Evolutionary conservation across 345 rosid genomes (phyloP).

Genomic region (Murraya paniculata): DNA sequence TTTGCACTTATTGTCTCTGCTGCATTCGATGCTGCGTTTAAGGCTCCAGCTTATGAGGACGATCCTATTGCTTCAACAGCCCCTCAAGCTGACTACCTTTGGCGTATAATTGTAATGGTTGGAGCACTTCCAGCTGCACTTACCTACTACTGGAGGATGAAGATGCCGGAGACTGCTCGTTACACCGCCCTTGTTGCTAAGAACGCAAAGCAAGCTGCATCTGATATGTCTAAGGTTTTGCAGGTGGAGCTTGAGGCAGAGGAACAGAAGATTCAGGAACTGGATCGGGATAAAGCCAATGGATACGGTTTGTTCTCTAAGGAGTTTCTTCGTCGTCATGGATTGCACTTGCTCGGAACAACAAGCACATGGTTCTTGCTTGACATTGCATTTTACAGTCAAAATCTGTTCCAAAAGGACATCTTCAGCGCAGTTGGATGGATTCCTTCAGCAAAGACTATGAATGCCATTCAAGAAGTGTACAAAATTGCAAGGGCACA

Average conservation of each 20-base stretch:
- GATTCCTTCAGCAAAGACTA: slow-evolving; percentile 70
- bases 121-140: slow-evolving; percentile 81
- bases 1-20: slow-evolving; percentile 57
- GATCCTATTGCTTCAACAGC: slow-evolving; percentile 51
- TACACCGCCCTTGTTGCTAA: slow-evolving; percentile 88
- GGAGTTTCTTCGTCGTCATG: slow-evolving; percentile 58
- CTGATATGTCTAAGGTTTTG: slow-evolving; percentile 81
- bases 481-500: slow-evolving; percentile 76
- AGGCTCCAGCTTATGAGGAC: slow-evolving; percentile 46
- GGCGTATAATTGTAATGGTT: slow-evolving; percentile 78
- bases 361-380: slow-evolving; percentile 82
- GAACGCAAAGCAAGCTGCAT: slow-evolving; percentile 64
- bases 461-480: slow-evolving; percentile 81
- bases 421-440: slow-evolving; percentile 83
- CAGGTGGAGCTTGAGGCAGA: slow-evolving; percentile 67
- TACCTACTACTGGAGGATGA: slow-evolving; percentile 79
- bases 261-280: slow-evolving; percentile 33
- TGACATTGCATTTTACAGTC: slow-evolving; percentile 84
- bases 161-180: slow-evolving; percentile 92
- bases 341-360: slow-evolving; percentile 84
- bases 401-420: slow-evolving; percentile 82
- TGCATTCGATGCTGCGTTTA: slow-evolving; percentile 48
- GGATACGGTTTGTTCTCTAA: slow-evolving; percentile 62
- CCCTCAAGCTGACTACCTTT: slow-evolving; percentile 70
- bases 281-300: slow-evolving; percentile 14